These are phyloP conservation scores for Magnaporthiopsis incrustans DNA, from an alignment of 2,329 filamentous ascomycete genomes.

Conservation along the genomic window DNA sequence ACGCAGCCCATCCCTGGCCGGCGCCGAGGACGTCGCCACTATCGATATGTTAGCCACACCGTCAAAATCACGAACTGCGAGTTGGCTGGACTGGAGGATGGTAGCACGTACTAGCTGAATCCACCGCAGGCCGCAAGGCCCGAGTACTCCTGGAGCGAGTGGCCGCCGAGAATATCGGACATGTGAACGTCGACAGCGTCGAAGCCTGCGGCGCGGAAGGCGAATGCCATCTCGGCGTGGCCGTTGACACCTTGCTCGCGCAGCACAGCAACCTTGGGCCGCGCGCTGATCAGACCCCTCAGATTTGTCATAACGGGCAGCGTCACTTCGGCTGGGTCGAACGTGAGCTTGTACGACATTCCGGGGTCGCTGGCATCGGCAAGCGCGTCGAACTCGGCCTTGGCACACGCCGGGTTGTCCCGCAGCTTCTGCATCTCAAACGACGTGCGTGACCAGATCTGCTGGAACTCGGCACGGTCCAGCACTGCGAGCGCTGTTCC, in stretches of 20 bases:
- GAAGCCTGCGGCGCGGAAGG: slow-evolving; percentile 86
- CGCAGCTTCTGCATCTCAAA: slow-evolving; percentile 84
- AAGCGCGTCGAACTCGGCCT: slow-evolving; percentile 72
- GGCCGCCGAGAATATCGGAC: slow-evolving; percentile 78
- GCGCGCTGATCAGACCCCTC: slow-evolving; percentile 45
- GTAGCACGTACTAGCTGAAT: slow-evolving; percentile 77
- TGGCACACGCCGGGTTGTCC: slow-evolving; percentile 81
- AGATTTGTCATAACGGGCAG: slow-evolving; percentile 60
- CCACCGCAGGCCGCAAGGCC: slow-evolving; percentile 93
- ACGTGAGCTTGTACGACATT: slow-evolving; percentile 75
- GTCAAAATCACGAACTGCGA: not conserved
- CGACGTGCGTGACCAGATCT: slow-evolving; percentile 82
- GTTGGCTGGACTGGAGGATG: slow-evolving; percentile 19
- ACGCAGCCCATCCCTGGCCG: slow-evolving; percentile 95
- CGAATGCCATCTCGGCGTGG: slow-evolving; percentile 95
- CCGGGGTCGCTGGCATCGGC: slow-evolving; percentile 71
- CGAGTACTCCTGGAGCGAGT: slow-evolving; percentile 73
- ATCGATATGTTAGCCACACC: not conserved
- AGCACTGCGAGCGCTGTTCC: slow-evolving; percentile 61
- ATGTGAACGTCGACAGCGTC: slow-evolving; percentile 92
- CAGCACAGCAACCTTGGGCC: slow-evolving; percentile 79
- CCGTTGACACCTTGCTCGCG: slow-evolving; percentile 95
- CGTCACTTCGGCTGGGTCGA: slow-evolving; percentile 63
- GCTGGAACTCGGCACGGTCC: slow-evolving; percentile 66
- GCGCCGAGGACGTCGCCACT: slow-evolving; percentile 65